phyloP scores from a whole-genome alignment of 108 stramenopile genomes.

The Cyclotella baltica region DNA sequence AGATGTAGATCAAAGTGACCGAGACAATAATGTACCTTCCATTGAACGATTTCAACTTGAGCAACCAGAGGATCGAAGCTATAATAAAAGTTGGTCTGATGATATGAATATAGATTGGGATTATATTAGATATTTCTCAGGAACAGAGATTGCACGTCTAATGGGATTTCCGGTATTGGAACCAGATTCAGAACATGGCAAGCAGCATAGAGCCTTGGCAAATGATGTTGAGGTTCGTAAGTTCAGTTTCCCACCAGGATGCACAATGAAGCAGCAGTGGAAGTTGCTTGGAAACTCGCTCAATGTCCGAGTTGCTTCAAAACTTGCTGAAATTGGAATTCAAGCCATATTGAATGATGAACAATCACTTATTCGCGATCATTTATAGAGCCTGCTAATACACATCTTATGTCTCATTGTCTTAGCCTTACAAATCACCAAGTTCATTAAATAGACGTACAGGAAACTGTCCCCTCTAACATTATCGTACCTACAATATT shows the following conservation, averaged over 20 bases:
- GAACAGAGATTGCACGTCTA: conserved; percentile 79
- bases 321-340: conserved; percentile 65
- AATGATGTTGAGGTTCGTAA: conserved; percentile 2
- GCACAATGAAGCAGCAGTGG: conserved; percentile 80
- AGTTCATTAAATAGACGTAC: no score
- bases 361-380: no score
- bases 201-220: neutral
- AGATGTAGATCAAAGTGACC: neutral
- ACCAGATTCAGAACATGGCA: neutral
- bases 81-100: conserved; percentile 61
- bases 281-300: conserved; percentile 86
- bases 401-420: no score
- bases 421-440: no score
- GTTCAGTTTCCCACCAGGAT: conserved; percentile 69
- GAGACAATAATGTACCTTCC: neutral
- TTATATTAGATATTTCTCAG: conserved; percentile 82
- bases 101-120: conserved; percentile 59
- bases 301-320: conserved; percentile 77
- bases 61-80: conserved; percentile 64
- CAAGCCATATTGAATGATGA: conserved; percentile 24
- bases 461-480: neutral
- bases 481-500: no score
- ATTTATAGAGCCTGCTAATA: no score
- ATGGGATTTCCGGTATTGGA: conserved; percentile 70
- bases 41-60: conserved; percentile 47